phyloP scores from a whole-genome alignment of 768 basidiomycete genomes.

The Termitomyces sp. region DNA sequence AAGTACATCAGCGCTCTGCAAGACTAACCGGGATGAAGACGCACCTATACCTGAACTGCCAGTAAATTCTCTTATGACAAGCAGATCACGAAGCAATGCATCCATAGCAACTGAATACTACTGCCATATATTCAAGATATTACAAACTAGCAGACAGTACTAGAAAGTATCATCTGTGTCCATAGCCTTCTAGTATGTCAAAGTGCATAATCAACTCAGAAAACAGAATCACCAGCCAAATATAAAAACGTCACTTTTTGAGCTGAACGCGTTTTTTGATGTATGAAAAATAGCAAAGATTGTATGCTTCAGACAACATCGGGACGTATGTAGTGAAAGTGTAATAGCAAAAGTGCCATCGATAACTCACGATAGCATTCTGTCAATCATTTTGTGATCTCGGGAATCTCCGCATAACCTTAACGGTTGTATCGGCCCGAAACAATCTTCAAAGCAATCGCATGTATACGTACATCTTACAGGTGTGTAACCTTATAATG shows the following conservation, averaged over 20 bases:
- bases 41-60: conserved; percentile 5
- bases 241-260: background rate
- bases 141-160: background rate
- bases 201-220: background rate
- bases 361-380: background rate
- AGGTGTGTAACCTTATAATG: background rate
- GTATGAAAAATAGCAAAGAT: background rate
- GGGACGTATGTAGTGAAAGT: background rate
- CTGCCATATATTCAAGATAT: background rate
- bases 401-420: conserved; percentile 8
- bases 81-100: conserved; percentile 5
- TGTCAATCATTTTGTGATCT: background rate
- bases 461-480: background rate
- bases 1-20: background rate
- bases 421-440: background rate
- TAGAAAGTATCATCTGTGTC: conserved; percentile 6
- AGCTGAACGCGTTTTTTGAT: background rate
- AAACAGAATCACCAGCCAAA: background rate
- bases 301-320: background rate
- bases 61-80: background rate
- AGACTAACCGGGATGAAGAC: background rate
- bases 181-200: background rate
- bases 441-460: background rate
- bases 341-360: background rate
- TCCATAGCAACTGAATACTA: conserved; percentile 8